Evolutionary conservation across 139 green algal species (phyloP), one percentile per base, ranked within the genome.

Genomic region (Bryopsis sp.): DNA sequence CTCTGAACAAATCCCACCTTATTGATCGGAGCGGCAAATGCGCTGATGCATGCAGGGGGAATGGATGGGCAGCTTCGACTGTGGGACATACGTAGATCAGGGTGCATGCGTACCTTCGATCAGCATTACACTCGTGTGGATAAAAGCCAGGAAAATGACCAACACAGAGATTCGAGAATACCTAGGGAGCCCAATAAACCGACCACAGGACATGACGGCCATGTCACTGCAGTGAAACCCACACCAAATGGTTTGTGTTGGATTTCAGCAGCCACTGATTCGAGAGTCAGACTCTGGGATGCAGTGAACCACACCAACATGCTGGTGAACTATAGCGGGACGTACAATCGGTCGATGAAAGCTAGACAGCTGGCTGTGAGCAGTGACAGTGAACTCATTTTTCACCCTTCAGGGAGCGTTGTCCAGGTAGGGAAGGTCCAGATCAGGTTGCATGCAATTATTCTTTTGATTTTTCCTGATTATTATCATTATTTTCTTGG

Each of bases 251-350:
- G 85, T 0, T 70, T 86, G 22, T 70, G 77, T 67, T 81, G 79
- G 64, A 32, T 96, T 2, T 86, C 72, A 39, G 79, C 81, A n/a
- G 90, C 85, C 43, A 85, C 77, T 1, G 90, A 96, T 76, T 78
- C 75, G n/a, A 74, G 78, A 0, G 39, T 96, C 47, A 73, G 85
- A 24, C 79, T 95, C 54, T 96, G 90, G 90, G 86, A 96, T 72
- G 67, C 75, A 43, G 6, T 67, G 31, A 46, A 69, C 22, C 29
- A 70, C 3, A 50, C 79, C 26, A 83, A 94, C 73, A 34, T 63
- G 59, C 77, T 95, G 39, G 81, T 93, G 2, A 76, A 87, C 58
- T 95, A 87, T 58, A 48, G 74, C 0, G 73, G 76, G 19, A 80
- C 83, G 0, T 78, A 74, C 70, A 93, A 91, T 76, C 71, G 76